Evolutionary conservation across 768 basidiomycete genomes (phyloP), one percentile per base, ranked within the genome.

Genomic region (Fibroporia radiculosa): DNA sequence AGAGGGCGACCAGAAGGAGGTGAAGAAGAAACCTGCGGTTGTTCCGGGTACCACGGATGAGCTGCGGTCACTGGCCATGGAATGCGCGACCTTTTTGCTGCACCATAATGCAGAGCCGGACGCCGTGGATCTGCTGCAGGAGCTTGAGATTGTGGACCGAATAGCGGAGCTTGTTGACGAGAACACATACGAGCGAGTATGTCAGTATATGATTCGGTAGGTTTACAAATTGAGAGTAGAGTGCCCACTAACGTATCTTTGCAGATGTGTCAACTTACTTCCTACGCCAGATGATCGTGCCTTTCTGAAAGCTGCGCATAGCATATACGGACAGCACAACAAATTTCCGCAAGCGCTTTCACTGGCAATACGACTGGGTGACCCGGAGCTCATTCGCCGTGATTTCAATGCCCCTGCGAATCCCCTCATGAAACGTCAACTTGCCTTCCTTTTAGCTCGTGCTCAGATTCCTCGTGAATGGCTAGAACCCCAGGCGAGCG

Each of bases 41-140:
- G 55, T 68, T 37, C 58, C 68, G 40, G 84, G 84, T 2, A 79
- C 82, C 4, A 70, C 77, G 13, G 84, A 89, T 18, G 85, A 91
- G 47, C 72, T 98, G 35, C 76, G 81, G 23, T 69, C 68, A 1
- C 77, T 97, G 42, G 89, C 85, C 0, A 71, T 85, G 47, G 77
- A 90, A 57, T 90, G 96, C 56, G 88, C 93, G 6, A 80, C 71
- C 11, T 99, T 98, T 72, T 73, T 98, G 51, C 69, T 98, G 12
- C 72, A 74, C 14, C 96, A 98, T 62, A 97, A 99, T 57, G 96
- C 93, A 8, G 96, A 99, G 64, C 93, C 93, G 24, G 96, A 99
- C 61, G 96, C 95, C 0, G 93, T 99, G 25, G 96, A 98, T 67
- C 70, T 98, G 26, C 67, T 98, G 47, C 82, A 96, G 57, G 96